These are phyloP conservation scores for Zygoascus biomembranicola DNA, from an alignment of 805 yeast genomes.

Conservation along the genomic window DNA sequence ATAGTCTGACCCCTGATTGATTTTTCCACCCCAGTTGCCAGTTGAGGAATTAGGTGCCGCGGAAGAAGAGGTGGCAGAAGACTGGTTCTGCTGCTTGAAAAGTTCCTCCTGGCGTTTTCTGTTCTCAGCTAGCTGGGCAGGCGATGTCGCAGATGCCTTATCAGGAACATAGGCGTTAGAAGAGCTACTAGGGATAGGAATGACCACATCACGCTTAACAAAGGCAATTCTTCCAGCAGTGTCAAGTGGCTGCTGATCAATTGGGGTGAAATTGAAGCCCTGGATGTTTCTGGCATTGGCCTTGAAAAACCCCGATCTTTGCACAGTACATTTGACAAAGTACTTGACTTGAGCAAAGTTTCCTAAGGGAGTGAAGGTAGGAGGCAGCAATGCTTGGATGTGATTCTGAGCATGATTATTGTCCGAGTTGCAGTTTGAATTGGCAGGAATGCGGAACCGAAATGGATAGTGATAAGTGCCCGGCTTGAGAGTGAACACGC, in stretches of 20 bases:
- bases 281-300: slow-evolving; percentile 38
- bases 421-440: slow-evolving; percentile 6
- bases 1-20: not conserved
- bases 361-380: slow-evolving; percentile 25
- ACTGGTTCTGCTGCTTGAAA: not conserved
- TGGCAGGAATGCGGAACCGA: slow-evolving; percentile 27
- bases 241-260: slow-evolving; percentile 20
- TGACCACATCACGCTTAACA: slow-evolving; percentile 29
- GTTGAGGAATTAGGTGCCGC: not conserved
- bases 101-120: not conserved
- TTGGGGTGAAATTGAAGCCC: slow-evolving; percentile 49
- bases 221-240: slow-evolving; percentile 30
- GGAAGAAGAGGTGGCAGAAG: not conserved
- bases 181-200: slow-evolving; percentile 7
- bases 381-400: slow-evolving; percentile 22
- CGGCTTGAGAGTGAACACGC: slow-evolving; percentile 26
- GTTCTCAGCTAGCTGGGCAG: not conserved
- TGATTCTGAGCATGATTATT: slow-evolving; percentile 9
- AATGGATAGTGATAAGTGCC: slow-evolving; percentile 31
- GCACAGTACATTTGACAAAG: slow-evolving; percentile 54
- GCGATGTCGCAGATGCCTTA: not conserved
- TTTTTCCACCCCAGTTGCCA: not conserved
- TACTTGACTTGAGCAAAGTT: slow-evolving; percentile 33
- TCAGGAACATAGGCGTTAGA: slow-evolving; percentile 1
- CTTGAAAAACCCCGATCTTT: slow-evolving; percentile 41